Percentiles rank a stretch among this genome's conserved stretches.
Evolutionary conservation across 805 yeast genomes (phyloP).

Genomic region (Wickerhamomyces mucosus): DNA sequence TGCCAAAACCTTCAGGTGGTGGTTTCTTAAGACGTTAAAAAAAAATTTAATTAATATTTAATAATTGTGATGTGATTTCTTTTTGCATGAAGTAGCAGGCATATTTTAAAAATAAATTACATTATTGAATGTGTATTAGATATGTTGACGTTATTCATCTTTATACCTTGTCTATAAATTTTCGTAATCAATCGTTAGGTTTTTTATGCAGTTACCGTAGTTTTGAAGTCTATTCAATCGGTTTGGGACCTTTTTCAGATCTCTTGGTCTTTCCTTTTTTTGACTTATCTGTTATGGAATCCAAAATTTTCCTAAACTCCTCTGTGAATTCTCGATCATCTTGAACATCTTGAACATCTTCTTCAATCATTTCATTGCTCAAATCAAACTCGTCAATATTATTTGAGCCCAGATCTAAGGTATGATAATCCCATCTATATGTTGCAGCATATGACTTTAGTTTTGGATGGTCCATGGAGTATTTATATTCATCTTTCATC

Average conservation of each 20-base stretch:
- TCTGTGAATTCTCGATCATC: conserved; percentile 3
- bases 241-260: too few species aligned
- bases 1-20: conserved; percentile 13
- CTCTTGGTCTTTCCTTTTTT: too few species aligned
- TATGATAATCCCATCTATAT: conserved; percentile 8
- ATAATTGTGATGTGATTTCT: not conserved
- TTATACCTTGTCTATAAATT: not conserved
- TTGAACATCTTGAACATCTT: conserved; percentile 2
- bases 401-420: too few species aligned
- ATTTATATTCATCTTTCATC: conserved; percentile 7
- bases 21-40: conserved; percentile 16
- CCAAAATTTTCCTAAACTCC: not conserved
- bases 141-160: conserved; percentile 1
- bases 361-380: not conserved
- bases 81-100: not conserved
- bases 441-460: conserved; percentile 4
- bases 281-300: too few species aligned
- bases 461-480: not conserved
- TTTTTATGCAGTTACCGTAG: too few species aligned
- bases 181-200: conserved; percentile 4
- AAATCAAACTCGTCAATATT: too few species aligned
- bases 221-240: too few species aligned
- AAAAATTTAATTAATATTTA: not conserved
- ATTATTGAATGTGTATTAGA: not conserved
- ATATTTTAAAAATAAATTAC: not conserved